Evolutionary conservation across 139 green algal genomes (phyloP).

Genomic region (Chlorokybus atmophyticus): DNA sequence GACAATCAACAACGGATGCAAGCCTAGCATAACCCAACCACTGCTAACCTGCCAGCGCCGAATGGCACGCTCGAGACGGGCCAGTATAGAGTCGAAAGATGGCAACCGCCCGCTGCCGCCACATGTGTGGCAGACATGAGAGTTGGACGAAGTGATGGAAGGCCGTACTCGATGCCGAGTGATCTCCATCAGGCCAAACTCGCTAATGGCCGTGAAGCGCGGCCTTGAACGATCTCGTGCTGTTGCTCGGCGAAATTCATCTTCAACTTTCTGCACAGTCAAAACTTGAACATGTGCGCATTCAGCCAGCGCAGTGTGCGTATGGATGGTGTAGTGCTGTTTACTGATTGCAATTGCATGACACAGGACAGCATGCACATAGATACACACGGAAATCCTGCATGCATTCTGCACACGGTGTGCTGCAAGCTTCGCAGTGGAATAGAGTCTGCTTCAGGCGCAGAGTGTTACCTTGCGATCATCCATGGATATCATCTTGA

Average conservation of each 20-base stretch:
- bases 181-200: conserved; percentile 27
- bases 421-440: no score
- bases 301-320: not conserved
- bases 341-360: not conserved
- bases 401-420: no score
- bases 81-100: not conserved
- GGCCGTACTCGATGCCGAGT: conserved; percentile 9
- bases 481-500: conserved; percentile 26
- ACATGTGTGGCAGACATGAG: not conserved
- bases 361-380: not conserved
- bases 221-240: conserved; percentile 11
- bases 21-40: not conserved
- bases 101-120: not conserved
- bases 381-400: not conserved
- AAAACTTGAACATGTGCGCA: not conserved
- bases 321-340: not conserved
- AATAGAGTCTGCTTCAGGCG: no score
- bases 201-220: conserved; percentile 6
- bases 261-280: conserved; percentile 18
- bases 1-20: not conserved
- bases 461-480: no score
- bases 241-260: conserved; percentile 12
- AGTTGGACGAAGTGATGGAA: not conserved
- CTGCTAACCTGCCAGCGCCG: not conserved
- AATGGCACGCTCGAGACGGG: not conserved